Evolutionary conservation across 371 early-diverging fungal species (phyloP).

Genomic region (Lichtheimia hyalospora): DNA sequence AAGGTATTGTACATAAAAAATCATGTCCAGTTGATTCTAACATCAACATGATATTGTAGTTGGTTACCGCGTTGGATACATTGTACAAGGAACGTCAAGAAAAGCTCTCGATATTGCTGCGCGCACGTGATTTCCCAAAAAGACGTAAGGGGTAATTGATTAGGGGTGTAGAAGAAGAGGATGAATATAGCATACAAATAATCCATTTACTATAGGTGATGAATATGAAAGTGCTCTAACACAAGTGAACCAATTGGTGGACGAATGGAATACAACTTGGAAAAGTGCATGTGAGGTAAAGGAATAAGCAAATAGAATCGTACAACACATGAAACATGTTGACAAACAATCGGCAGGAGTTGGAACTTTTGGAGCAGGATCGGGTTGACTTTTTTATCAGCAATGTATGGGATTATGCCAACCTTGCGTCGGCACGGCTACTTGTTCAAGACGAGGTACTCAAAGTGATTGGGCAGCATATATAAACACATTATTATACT

Average conservation of each 20-base stretch:
- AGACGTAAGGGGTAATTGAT: neutral
- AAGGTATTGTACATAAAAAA: slow-evolving; percentile 4
- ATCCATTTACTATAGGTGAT: neutral
- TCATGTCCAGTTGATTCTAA: neutral
- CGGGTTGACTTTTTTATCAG: slow-evolving; percentile 32
- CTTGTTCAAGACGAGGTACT: slow-evolving; percentile 43
- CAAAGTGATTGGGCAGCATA: neutral
- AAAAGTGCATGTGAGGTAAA: slow-evolving; percentile 36
- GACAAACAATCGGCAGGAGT: slow-evolving; percentile 2
- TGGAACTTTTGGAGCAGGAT: slow-evolving; percentile 42
- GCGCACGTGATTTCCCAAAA: slow-evolving; percentile 1
- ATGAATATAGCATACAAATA: too few relatives aligned
- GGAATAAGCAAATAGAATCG: neutral
- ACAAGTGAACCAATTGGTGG: slow-evolving; percentile 25
- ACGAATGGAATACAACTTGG: slow-evolving; percentile 42
- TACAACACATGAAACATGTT: neutral
- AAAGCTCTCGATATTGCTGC: neutral
- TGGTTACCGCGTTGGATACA: neutral
- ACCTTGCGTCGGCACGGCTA: slow-evolving; percentile 33
- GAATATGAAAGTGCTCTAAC: slow-evolving; percentile 8
- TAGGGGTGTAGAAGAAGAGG: too few relatives aligned
- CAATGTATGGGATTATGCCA: slow-evolving; percentile 49
- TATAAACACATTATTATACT: too few relatives aligned
- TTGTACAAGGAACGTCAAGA: slow-evolving; percentile 11
- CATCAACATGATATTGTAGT: neutral